Evolutionary conservation across 1,139 yeast genomes (phyloP).

Genomic region (Yarrowia galli): DNA sequence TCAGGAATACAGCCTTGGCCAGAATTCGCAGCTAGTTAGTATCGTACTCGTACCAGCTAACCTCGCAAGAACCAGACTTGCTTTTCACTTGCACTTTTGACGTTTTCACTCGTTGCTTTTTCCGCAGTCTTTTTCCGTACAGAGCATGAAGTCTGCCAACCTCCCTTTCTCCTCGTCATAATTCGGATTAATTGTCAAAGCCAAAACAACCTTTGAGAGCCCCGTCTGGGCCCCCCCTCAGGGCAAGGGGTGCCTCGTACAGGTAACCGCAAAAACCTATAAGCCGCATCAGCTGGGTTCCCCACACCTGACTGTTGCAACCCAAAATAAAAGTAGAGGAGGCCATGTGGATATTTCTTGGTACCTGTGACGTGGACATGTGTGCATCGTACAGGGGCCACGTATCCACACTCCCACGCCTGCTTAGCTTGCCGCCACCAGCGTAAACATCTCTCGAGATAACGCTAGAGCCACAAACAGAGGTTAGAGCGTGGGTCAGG

Average conservation of each 20-base stretch:
- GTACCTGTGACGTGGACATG: not conserved
- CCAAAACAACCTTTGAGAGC: not conserved
- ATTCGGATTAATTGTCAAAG: slow-evolving; percentile 15
- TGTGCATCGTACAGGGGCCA: not conserved
- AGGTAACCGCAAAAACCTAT: not conserved
- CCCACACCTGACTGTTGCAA: slow-evolving; percentile 13
- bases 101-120: not conserved
- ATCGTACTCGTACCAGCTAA: too few species aligned
- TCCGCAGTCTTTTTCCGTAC: not conserved
- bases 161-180: not conserved
- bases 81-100: too few species aligned
- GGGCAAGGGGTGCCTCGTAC: slow-evolving; percentile 9
- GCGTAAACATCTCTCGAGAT: too few species aligned
- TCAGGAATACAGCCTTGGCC: too few species aligned
- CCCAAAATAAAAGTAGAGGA: not conserved
- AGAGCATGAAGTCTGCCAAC: too few species aligned
- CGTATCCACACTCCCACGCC: not conserved
- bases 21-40: too few species aligned
- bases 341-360: not conserved
- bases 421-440: not conserved
- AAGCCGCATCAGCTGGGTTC: slow-evolving; percentile 28
- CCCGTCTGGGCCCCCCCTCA: not conserved
- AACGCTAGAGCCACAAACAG: not conserved
- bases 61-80: too few species aligned
- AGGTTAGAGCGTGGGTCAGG: slow-evolving; percentile 5